These are phyloP conservation scores for Lentinula sp. DNA, from an alignment of 768 basidiomycete species.

Conservation along the genomic window DNA sequence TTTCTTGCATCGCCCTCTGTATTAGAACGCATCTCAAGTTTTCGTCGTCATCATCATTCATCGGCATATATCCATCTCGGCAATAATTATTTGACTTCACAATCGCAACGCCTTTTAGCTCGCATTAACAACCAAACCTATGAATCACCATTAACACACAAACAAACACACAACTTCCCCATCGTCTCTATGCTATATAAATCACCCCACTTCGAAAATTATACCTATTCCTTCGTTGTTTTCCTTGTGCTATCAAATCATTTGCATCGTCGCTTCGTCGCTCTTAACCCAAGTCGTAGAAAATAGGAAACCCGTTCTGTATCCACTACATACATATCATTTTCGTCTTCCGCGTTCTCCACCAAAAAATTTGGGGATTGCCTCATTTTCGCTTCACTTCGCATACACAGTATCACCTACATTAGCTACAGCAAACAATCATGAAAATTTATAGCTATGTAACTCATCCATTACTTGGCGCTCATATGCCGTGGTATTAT, in stretches of 20 bases:
- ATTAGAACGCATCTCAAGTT: conserved; percentile 1
- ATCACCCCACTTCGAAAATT: not conserved
- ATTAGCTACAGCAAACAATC: too few relatives aligned
- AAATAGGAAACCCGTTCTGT: not conserved
- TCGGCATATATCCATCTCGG: not conserved
- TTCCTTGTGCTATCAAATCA: not conserved
- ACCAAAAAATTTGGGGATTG: not conserved
- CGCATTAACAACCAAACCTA: not conserved
- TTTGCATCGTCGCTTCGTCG: not conserved
- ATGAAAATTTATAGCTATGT: too few relatives aligned
- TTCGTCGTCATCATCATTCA: conserved; percentile 2
- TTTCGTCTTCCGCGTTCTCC: not conserved
- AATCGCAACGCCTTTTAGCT: not conserved
- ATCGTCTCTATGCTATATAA: not conserved
- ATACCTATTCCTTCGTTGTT: not conserved
- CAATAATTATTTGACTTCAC: not conserved
- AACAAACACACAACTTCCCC: not conserved
- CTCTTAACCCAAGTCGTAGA: not conserved
- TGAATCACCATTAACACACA: not conserved
- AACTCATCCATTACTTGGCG: not conserved
- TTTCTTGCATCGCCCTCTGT: conserved; percentile 2
- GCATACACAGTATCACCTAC: not conserved
- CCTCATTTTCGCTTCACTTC: not conserved
- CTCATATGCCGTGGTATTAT: not conserved
- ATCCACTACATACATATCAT: not conserved